These are phyloP conservation scores for Clarkia xantiana DNA, from an alignment of 345 rosid species.

Conservation along the genomic window DNA sequence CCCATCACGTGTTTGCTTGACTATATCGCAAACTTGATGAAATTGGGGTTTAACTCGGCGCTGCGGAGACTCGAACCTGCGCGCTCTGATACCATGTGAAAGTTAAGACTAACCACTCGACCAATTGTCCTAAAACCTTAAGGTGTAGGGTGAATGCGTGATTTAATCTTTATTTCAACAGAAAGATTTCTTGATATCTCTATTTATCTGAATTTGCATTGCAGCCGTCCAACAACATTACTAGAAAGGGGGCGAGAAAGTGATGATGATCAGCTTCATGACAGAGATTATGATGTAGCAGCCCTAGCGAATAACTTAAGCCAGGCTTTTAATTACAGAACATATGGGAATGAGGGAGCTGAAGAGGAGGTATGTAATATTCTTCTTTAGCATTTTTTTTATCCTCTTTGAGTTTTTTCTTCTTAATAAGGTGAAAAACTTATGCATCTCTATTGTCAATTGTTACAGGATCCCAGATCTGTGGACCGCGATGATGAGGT, in stretches of 20 bases:
- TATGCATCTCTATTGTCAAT: background rate
- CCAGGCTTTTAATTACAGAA: conserved; percentile 83
- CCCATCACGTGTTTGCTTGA: no score
- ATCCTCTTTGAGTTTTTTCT: background rate
- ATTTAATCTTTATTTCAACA: no score
- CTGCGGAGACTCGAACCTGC: no score
- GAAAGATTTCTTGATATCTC: background rate
- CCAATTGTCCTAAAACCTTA: no score
- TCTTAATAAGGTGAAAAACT: no score
- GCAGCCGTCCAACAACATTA: conserved; percentile 90
- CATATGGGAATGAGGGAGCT: conserved; percentile 62
- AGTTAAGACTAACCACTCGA: no score
- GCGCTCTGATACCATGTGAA: no score
- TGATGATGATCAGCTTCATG: conserved; percentile 81
- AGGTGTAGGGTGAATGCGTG: no score
- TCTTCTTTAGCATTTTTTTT: background rate
- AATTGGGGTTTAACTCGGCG: no score
- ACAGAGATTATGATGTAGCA: conserved; percentile 88
- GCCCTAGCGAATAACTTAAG: conserved; percentile 83
- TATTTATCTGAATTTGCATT: background rate
- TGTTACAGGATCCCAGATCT: conserved; percentile 49
- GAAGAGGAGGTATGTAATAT: conserved; percentile 66
- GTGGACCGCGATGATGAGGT: conserved; percentile 83
- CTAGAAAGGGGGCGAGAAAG: conserved; percentile 89
- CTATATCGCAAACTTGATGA: no score